Percentiles rank a stretch among this genome's conserved stretches.
phyloP scores from a whole-genome alignment of 106 monocot species.

The Apostasia shenzhenica region DNA sequence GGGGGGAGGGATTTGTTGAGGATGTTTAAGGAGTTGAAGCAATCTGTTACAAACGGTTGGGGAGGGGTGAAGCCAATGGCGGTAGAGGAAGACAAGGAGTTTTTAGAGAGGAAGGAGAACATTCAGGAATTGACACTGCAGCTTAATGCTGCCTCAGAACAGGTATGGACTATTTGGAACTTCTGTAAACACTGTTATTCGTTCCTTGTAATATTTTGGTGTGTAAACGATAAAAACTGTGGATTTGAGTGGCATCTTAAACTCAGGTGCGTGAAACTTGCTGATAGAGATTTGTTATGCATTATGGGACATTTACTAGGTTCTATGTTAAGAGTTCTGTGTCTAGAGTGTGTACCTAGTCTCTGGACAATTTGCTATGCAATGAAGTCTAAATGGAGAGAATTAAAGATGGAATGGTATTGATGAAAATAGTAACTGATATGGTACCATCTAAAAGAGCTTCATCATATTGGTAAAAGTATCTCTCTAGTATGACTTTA shows the following conservation, averaged over 20 bases:
- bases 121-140: conserved; percentile 71
- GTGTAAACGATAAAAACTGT: background rate
- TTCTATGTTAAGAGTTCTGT: no score
- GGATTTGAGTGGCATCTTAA: background rate
- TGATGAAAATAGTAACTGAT: no score
- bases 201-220: background rate
- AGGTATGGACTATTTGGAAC: conserved; percentile 27
- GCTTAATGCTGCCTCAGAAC: conserved; percentile 59
- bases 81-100: conserved; percentile 83
- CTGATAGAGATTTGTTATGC: no score
- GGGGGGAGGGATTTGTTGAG: conserved; percentile 76
- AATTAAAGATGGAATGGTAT: no score
- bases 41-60: conserved; percentile 72
- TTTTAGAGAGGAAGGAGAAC: conserved; percentile 70
- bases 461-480: no score
- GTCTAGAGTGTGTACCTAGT: no score
- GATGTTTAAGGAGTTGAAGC: conserved; percentile 91
- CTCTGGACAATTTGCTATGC: no score
- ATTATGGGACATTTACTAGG: no score
- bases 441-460: no score
- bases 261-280: background rate
- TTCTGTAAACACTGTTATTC: background rate
- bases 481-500: no score
- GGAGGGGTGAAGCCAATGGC: conserved; percentile 42
- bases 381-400: no score